Evolutionary conservation across 371 early-diverging fungal genomes (phyloP), one percentile per base, ranked within the genome.

Genomic region (Sporodiniella umbellata): DNA sequence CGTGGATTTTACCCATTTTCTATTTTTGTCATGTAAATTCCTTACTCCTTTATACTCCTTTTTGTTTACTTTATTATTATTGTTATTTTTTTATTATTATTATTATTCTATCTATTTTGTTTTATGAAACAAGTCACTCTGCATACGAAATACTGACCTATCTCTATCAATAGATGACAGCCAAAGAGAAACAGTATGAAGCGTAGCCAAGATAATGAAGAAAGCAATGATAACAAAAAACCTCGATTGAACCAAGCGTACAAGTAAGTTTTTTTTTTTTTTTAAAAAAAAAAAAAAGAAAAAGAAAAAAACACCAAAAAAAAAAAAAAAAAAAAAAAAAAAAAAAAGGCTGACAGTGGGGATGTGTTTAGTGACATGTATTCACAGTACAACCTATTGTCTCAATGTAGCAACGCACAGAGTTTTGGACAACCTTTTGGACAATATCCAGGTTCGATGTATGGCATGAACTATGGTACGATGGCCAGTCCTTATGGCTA

Each of bases 351-450:
- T 25, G 14, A 38, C 19, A 25, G 28, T 28, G n/a, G 15, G 6
- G 12, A 30, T 8, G 18, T 48, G 11, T 35, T 38, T 45, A 64
- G 65, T 39, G 66, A 66, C 37, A 17, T 55, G 0, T 66, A 66
- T 43, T 48, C 62, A 35, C 66, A 66, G 42, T 66, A 66, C 31
- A 49, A 52, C 19, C 26, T 48, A 33, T 55, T 62, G 45, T 35
- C 42, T 30, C 63, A 58, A 37, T 55, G 28, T 21, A 37, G 40
- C 21, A 18, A 50, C n/a, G 45, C 53, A 25, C 51, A 43, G n/a
- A 47, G 37, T 0, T 61, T 51, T 15, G 35, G 21, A n/a, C 57
- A 57, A 35, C 58, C 63, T 7, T 61, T 51, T 15, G 28, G 15
- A n/a, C 52, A 57, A 26, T 52, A 59, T 3, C 19, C 46, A 6